phyloP scores from a whole-genome alignment of 2,329 filamentous ascomycete species.

The Xylariaceae sp. region DNA sequence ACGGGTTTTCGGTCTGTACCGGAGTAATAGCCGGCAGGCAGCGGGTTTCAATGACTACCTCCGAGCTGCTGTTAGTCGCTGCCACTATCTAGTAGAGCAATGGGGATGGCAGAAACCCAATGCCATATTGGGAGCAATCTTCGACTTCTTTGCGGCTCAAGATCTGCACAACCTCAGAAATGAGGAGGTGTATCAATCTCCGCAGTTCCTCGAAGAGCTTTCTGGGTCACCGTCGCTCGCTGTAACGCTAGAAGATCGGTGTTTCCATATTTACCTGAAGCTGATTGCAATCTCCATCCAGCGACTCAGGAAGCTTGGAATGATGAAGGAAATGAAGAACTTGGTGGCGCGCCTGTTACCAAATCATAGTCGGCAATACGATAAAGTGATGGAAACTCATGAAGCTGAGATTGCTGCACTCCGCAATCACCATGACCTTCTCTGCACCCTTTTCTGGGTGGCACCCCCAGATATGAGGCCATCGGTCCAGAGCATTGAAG shows the following conservation, averaged over 20 bases:
- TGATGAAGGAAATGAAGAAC: conserved; percentile 55
- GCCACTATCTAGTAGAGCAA: conserved; percentile 56
- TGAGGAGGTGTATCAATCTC: conserved; percentile 57
- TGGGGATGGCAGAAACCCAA: conserved; percentile 62
- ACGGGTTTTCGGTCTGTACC: conserved; percentile 54
- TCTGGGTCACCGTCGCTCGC: conserved; percentile 41
- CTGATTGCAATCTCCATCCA: conserved; percentile 54
- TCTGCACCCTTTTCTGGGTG: conserved; percentile 62
- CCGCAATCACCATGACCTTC: conserved; percentile 63
- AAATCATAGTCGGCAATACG: conserved; percentile 60
- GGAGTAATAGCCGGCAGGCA: conserved; percentile 48
- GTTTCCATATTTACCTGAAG: conserved; percentile 65
- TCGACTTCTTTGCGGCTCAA: conserved; percentile 63
- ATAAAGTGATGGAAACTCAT: conserved; percentile 56
- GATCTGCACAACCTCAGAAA: conserved; percentile 58
- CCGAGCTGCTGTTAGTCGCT: conserved; percentile 53
- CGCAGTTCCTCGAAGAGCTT: conserved; percentile 56
- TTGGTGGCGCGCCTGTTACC: conserved; percentile 57
- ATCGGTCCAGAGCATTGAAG: conserved; percentile 49
- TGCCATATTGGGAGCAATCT: conserved; percentile 54
- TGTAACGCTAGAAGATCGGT: conserved; percentile 52
- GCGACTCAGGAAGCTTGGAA: conserved; percentile 43
- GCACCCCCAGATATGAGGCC: conserved; percentile 52
- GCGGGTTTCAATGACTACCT: conserved; percentile 63
- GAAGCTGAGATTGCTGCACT: conserved; percentile 58